Base-by-base conservation (phyloP, 106 monocot genomes). In the Dendrobium chrysotoxum region DNA sequence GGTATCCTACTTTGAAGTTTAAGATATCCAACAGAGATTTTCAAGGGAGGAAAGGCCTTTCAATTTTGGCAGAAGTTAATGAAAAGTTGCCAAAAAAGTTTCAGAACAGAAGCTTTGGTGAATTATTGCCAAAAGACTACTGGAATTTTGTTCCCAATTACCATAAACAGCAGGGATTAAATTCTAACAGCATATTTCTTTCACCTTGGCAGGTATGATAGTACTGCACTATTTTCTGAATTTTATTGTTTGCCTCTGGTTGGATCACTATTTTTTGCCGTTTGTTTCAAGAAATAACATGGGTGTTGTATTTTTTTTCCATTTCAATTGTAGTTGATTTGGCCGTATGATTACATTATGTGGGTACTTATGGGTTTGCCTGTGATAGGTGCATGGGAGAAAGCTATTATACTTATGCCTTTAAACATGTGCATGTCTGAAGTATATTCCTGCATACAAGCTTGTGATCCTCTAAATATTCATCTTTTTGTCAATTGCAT, bases 1-100 rank as follows among this genome's bases (percentile, higher is more conserved):
- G 86, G 90, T 90, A 93, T 47, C 92, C 92, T 40, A 4, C 79
- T 46, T 53, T 93, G 45, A 90, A 87, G 82, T 93, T 90, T 82
- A 93, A 80, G 85, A 80, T 83, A 35, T 76, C 77, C 16, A 80
- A 84, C 35, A 80, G 65, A 81, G 86, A 89, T 41, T 40, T 77
- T 20, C 61, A 75, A 53, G 85, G 84, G 30, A 91, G 75, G 45
- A 84, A 77, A 75, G 79, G 78, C 50, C 55, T 86, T 57, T 83
- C 81, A 80, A 83, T 94, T 79, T 28, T 84, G 35, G 89, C 89
- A 31, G 94, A 94, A 81, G 72, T 87, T 23, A 86, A 58, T 76
- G 86, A 86, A 79, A 91, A 83, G 46, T 25, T 88, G 4, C 86
- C 91, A 40, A 89, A 81, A 77, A 87, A 82, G 31, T 85, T 83